Percentiles rank a stretch among this genome's conserved stretches.
Conservation (phyloP, 495 filamentous ascomycete genomes). For the Penicillium argentinense region DNA sequence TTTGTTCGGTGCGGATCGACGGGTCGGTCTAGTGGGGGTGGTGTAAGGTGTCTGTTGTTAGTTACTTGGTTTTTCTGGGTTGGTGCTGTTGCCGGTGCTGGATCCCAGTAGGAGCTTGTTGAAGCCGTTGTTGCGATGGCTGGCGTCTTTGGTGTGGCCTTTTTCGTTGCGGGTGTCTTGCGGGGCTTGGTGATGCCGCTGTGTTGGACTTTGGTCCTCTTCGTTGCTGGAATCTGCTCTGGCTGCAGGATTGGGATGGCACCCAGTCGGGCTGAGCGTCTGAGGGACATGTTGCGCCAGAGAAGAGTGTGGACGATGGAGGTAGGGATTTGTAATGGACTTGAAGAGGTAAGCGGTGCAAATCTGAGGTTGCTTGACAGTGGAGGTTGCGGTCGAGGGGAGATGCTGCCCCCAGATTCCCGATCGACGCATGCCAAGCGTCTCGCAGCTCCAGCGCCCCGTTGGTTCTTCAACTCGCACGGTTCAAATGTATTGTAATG, state of each 20-base stretch:
- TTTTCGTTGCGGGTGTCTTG: conserved; percentile 23
- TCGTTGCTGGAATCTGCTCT: conserved; percentile 32
- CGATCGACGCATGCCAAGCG: conserved; percentile 9
- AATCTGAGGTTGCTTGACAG: background rate
- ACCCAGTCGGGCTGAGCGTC: conserved; percentile 59
- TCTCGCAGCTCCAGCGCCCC: background rate
- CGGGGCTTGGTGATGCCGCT: conserved; percentile 34
- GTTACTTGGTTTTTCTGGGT: conserved; percentile 9
- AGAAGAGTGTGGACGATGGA: background rate
- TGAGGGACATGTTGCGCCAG: conserved; percentile 48
- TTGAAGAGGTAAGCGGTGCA: too few relatives aligned
- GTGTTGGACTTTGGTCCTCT: conserved; percentile 24
- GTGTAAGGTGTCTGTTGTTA: conserved; percentile 35
- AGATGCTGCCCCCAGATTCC: conserved; percentile 9
- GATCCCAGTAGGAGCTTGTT: conserved; percentile 24
- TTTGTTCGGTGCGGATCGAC: conserved; percentile 67
- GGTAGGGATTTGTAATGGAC: too few relatives aligned
- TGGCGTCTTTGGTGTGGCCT: conserved; percentile 14
- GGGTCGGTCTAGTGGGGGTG: conserved; percentile 52
- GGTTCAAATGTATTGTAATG: background rate
- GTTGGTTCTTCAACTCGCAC: conserved; percentile 1
- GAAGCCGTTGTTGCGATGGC: conserved; percentile 9
- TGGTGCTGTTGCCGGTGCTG: conserved; percentile 12
- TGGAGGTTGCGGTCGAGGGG: background rate
- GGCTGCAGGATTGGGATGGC: conserved; percentile 30